phyloP scores from a whole-genome alignment of 1,284 basidiomycete genomes.

The Leccinum laetum region DNA sequence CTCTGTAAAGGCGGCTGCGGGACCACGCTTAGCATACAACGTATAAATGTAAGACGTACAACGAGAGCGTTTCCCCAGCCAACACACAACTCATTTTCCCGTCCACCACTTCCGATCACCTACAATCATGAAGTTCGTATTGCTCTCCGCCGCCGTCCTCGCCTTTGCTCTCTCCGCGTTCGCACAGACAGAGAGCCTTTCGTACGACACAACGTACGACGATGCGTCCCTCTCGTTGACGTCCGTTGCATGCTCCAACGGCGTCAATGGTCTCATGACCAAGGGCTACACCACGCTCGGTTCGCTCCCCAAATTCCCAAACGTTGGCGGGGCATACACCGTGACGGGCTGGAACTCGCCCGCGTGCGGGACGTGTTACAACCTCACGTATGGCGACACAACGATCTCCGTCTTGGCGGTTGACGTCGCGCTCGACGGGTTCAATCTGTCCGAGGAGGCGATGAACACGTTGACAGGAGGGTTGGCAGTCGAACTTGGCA shows the following conservation, averaged over 20 bases:
- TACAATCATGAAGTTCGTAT: conserved; percentile 23
- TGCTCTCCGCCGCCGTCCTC: conserved; percentile 15
- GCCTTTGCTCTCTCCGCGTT: conserved; percentile 17
- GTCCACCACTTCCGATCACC: neutral
- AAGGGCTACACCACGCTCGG: conserved; percentile 47
- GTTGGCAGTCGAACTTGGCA: conserved; percentile 28
- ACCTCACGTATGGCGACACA: conserved; percentile 25
- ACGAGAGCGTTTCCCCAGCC: neutral
- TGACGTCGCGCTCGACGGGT: conserved; percentile 31
- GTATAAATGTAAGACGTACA: conserved; percentile 15
- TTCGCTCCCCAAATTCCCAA: conserved; percentile 49
- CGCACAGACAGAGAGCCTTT: conserved; percentile 17
- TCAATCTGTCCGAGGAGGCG: conserved; percentile 36
- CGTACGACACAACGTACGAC: conserved; percentile 42
- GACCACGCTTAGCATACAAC: neutral
- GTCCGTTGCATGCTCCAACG: conserved; percentile 51
- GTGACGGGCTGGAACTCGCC: conserved; percentile 34
- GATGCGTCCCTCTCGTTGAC: conserved; percentile 31
- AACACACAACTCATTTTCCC: neutral
- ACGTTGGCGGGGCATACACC: conserved; percentile 46
- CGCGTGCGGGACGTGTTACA: conserved; percentile 37
- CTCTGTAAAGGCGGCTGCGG: neutral
- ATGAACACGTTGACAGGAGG: conserved; percentile 36
- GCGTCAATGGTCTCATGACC: conserved; percentile 39
- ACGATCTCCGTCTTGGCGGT: conserved; percentile 32